Percentiles rank a stretch among this genome's conserved stretches.
Conservation (phyloP, 1,284 basidiomycete species). For the Phellinidium pouzarii region DNA sequence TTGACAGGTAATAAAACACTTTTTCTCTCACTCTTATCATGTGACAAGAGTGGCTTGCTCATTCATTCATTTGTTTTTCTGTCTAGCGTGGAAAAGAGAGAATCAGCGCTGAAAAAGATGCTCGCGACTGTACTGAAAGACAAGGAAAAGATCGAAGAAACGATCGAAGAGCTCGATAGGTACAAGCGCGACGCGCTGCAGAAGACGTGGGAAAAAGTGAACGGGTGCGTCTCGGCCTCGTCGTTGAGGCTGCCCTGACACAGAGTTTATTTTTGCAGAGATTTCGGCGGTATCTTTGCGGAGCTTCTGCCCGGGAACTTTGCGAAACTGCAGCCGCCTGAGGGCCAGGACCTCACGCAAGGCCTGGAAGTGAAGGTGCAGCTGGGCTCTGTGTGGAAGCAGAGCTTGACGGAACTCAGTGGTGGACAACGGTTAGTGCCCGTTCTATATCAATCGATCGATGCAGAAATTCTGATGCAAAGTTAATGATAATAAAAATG, state of each 20-base stretch:
- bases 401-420: constrained; percentile 92
- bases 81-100: constrained; percentile 89
- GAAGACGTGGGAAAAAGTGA: constrained; percentile 96
- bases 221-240: constrained; percentile 50
- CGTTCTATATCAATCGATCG: constrained; percentile 24
- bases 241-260: neutral
- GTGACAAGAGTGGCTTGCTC: neutral
- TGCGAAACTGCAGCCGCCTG: constrained; percentile 90
- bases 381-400: constrained; percentile 95
- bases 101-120: constrained; percentile 83
- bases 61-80: neutral
- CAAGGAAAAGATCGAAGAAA: constrained; percentile 93
- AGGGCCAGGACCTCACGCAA: constrained; percentile 88
- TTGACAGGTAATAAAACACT: constrained; percentile 66
- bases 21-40: neutral
- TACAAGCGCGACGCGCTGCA: constrained; percentile 92
- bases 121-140: constrained; percentile 87
- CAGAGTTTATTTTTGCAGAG: constrained; percentile 39
- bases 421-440: constrained; percentile 82
- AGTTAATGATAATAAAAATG: neutral
- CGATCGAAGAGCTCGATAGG: constrained; percentile 87
- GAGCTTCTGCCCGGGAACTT: constrained; percentile 96
- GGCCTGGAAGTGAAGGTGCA: constrained; percentile 97
- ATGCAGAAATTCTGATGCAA: neutral
- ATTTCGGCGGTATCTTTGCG: constrained; percentile 95